Base-by-base conservation (phyloP, 257 asterid genomes). In the Echium plantagineum region DNA sequence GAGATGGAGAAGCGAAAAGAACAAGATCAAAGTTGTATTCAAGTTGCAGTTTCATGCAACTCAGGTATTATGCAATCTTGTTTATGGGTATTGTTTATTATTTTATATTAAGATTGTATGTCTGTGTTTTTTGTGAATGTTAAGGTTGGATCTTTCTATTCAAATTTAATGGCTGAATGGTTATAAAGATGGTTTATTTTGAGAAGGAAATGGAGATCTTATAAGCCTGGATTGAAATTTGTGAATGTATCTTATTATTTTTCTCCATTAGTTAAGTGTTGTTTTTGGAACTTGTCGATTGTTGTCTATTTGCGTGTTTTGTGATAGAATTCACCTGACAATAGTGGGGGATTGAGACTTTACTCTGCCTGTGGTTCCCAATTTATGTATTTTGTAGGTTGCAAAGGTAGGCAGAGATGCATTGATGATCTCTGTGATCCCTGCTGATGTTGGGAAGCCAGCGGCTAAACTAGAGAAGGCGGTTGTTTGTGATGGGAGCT, bases 41-140 rank as follows among this genome's bases (percentile, higher is more conserved):
- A 89, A 80, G 80, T 71, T 93, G 86, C 96, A 82, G 78, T 93
- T 89, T 77, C 99, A 83, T 86, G 99, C 96, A 69, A 75, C 96
- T 75, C 85, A 85, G 94, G 98, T 91, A 63, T 24, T 56, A 15
- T 55, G 26, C 15, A 55, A 20, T 12, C 28, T 19, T 15, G 21
- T 7, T 69, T n/a, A n/a, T 49, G 17, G 13, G 55, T 63, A 26
- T 66, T 52, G 19, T 32, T 19, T 13, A 21, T 38, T 53, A 24
- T 24, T 24, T 24, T 24, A 1, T n/a, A n/a, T n/a, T n/a, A n/a
- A n/a, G 28, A 17, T 38, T 63, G 46, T 38, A 17, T 52, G 12
- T 8, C 21, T 60, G 55, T 30, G n/a, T 13, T 52, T 61, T 49
- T 54, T 16, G 28, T 66, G 68, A 68, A 5, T 67, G 66, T 64